phyloP scores from a whole-genome alignment of 805 yeast species.

The Candida montana region DNA sequence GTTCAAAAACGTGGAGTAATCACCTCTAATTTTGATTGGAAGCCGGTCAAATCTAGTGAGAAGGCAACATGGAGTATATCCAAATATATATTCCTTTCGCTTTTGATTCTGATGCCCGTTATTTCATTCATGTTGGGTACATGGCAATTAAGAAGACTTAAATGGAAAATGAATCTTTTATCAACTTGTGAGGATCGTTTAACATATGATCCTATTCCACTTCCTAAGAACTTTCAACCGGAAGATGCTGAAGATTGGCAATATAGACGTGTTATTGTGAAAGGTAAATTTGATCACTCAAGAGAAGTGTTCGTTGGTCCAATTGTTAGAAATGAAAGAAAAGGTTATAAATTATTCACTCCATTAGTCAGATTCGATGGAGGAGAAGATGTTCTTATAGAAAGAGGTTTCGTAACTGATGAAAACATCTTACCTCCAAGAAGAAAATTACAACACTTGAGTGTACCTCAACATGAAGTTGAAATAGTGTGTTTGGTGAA shows the following conservation, averaged over 20 bases:
- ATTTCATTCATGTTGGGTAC: conserved; percentile 81
- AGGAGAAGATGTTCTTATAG: conserved; percentile 73
- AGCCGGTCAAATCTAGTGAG: conserved; percentile 55
- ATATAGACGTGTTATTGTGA: conserved; percentile 69
- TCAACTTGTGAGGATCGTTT: conserved; percentile 79
- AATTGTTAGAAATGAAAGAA: conserved; percentile 59
- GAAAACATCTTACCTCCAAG: conserved; percentile 53
- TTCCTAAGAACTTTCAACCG: conserved; percentile 65
- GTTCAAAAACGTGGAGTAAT: conserved; percentile 30
- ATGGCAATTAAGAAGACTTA: conserved; percentile 84
- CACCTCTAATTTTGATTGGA: conserved; percentile 80
- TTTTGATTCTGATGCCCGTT: conserved; percentile 71
- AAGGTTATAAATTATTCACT: conserved; percentile 76
- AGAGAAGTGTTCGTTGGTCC: conserved; percentile 94
- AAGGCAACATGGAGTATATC: conserved; percentile 27
- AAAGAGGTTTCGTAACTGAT: conserved; percentile 88
- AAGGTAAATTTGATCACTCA: conserved; percentile 76
- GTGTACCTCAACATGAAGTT: conserved; percentile 59
- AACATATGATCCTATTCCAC: conserved; percentile 62
- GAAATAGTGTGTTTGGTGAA: conserved; percentile 71
- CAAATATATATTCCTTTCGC: conserved; percentile 30
- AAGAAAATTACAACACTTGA: conserved; percentile 58
- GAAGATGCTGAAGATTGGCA: conserved; percentile 70
- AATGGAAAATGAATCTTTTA: conserved; percentile 84
- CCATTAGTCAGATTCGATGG: conserved; percentile 76